These are phyloP conservation scores for Talaromyces liani DNA, from an alignment of 495 filamentous ascomycete genomes.

Conservation along the genomic window DNA sequence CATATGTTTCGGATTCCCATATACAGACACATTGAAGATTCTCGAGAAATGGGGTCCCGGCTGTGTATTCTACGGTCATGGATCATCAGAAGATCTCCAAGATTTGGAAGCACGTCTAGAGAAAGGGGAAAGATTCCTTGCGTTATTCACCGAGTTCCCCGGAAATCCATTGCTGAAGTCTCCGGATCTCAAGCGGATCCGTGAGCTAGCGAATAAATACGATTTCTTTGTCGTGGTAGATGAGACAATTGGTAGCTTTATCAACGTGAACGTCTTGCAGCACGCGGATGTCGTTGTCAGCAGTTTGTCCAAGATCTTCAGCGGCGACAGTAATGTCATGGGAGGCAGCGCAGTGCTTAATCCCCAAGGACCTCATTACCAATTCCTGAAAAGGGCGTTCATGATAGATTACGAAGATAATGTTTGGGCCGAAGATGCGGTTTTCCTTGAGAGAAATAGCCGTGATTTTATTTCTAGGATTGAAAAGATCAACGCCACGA, in stretches of 20 bases:
- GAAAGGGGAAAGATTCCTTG: constrained; percentile 70
- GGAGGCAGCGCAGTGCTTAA: constrained; percentile 85
- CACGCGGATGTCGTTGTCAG: constrained; percentile 87
- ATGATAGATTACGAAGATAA: constrained; percentile 71
- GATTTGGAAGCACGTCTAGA: constrained; percentile 69
- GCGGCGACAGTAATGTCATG: constrained; percentile 97
- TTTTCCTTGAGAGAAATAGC: constrained; percentile 95
- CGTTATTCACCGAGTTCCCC: constrained; percentile 90
- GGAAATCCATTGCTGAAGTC: constrained; percentile 84
- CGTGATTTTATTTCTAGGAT: constrained; percentile 83
- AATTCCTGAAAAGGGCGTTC: constrained; percentile 53
- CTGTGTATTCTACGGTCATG: constrained; percentile 83
- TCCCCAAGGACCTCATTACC: constrained; percentile 67
- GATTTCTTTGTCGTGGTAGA: constrained; percentile 89
- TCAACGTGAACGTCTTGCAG: constrained; percentile 88
- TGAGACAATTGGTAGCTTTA: constrained; percentile 92
- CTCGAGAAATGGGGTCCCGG: constrained; percentile 92
- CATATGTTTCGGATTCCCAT: constrained; percentile 65
- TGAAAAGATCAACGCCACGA: constrained; percentile 76
- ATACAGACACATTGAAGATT: constrained; percentile 93
- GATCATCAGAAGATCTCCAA: constrained; percentile 73
- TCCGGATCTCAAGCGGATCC: constrained; percentile 76
- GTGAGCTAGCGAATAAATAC: constrained; percentile 69
- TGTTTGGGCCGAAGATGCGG: constrained; percentile 85
- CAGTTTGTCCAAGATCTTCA: constrained; percentile 94